Evolutionary conservation across 148 eudicot genomes (phyloP), one percentile per base, ranked within the genome.

Genomic region (Dianthus caryophyllus): DNA sequence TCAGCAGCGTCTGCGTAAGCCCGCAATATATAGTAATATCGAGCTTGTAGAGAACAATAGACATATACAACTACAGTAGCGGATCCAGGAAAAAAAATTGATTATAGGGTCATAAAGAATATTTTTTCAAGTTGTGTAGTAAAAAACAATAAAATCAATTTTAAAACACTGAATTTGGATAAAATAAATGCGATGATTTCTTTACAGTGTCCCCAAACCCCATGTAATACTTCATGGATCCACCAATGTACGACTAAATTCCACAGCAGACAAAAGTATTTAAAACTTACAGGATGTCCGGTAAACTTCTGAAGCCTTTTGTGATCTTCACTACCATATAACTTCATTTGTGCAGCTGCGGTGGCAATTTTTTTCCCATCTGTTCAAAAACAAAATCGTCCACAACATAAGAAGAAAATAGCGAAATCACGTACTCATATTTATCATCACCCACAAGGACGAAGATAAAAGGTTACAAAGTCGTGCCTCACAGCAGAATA

Each of bases 281-380:
- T 20, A 71, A 54, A 33, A 80, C 97, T 71, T 77, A 94, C 97
- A 20, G 99, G 99, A 76, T 94, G 99, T 26, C 97, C 97, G 24
- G 93, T 84, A 78, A 90, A 94, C 80, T 88, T 94, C 79, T 94
- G 99, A 48, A 90, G 71, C 82, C 88, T 94, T 71, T 77, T 83
- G 69, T 82, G 79, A 71, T 87, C 83, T 38, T 85, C 83, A 73
- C 75, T 77, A 59, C 72, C 77, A 48, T 85, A 85, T 69, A 90
- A 80, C 91, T 88, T 90, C 75, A 94, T 61, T 71, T 87, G 97
- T 71, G 89, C 88, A 73, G 97, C 84, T 65, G 99, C 97, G 57
- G 99, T 90, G 55, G 90, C 96, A 65, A 94, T 66, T 61, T 66
- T 73, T 61, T 82, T 85, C 72, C 99, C 99, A 80, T 88, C 99